A percentile compares a stretch with the other conserved stretches of the same genome.
Evolutionary conservation across 805 yeast genomes (phyloP).

Genomic region (Lipomyces anomalus): DNA sequence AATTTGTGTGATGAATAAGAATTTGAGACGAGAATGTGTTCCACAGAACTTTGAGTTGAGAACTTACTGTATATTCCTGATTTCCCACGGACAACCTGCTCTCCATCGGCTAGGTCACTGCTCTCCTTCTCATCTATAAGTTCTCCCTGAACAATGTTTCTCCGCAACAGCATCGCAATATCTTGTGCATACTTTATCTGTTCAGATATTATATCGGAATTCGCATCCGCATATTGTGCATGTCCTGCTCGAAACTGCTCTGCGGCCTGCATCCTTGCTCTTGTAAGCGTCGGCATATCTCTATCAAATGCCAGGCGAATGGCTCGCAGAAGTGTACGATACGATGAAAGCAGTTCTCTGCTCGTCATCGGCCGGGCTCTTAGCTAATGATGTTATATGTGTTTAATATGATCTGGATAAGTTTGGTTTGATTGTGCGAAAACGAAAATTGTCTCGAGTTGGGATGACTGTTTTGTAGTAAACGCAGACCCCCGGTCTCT

Average conservation of each 20-base stretch:
- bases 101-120: slow-evolving; percentile 1
- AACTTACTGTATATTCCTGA: slow-evolving; percentile 23
- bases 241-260: slow-evolving; percentile 43
- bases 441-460: background rate
- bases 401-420: background rate
- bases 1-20: background rate
- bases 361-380: slow-evolving; percentile 16
- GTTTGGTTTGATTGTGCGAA: background rate
- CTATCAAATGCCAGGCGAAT: slow-evolving; percentile 34
- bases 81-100: slow-evolving; percentile 1
- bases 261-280: slow-evolving; percentile 58
- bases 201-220: slow-evolving; percentile 42
- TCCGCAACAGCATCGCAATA: slow-evolving; percentile 60
- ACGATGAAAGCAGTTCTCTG: slow-evolving; percentile 23
- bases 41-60: background rate
- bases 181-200: slow-evolving; percentile 57
- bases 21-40: background rate
- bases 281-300: slow-evolving; percentile 45
- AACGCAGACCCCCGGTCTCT: slow-evolving; percentile 1
- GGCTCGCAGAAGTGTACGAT: slow-evolving; percentile 31
- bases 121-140: slow-evolving; percentile 39
- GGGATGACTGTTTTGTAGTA: background rate
- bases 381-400: slow-evolving; percentile 1
- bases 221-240: slow-evolving; percentile 5
- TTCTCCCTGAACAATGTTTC: slow-evolving; percentile 83